Evolutionary conservation across 2,329 filamentous ascomycete genomes (phyloP).

Genomic region (Microsporum canis): DNA sequence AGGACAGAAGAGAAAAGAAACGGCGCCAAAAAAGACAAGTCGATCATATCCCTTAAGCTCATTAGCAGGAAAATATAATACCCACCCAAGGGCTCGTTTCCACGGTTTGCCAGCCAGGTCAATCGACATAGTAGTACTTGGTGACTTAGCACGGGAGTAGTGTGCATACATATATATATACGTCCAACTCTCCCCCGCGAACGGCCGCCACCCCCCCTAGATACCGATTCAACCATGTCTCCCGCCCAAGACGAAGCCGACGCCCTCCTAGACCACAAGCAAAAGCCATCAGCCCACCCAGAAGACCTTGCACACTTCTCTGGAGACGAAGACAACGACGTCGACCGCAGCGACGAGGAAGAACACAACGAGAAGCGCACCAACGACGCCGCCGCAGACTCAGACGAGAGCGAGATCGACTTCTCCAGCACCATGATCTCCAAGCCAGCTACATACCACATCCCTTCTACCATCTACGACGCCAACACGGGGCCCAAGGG

Average conservation of each 20-base stretch:
- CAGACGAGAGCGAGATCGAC: slow-evolving; percentile 19
- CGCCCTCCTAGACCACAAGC: slow-evolving; percentile 30
- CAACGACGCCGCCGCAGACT: slow-evolving; percentile 8
- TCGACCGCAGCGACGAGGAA: slow-evolving; percentile 19
- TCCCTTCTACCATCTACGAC: slow-evolving; percentile 37
- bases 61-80: not conserved
- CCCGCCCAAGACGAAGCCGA: slow-evolving; percentile 38
- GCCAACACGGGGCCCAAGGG: slow-evolving; percentile 43
- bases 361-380: not conserved
- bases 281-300: slow-evolving; percentile 29
- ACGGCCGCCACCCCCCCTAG: not conserved
- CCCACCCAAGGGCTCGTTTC: not conserved
- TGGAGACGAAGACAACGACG: slow-evolving; percentile 20
- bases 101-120: too few species aligned
- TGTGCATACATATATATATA: not conserved
- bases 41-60: not conserved
- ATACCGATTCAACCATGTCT: slow-evolving; percentile 10
- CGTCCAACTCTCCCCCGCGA: not conserved
- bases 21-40: not conserved
- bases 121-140: too few species aligned
- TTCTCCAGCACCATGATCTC: slow-evolving; percentile 27
- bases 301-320: slow-evolving; percentile 28
- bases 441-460: slow-evolving; percentile 29
- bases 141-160: too few species aligned
- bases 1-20: not conserved